Base-by-base conservation (phyloP, 1,284 basidiomycete species). In the Paramarasmius palmivorus region DNA sequence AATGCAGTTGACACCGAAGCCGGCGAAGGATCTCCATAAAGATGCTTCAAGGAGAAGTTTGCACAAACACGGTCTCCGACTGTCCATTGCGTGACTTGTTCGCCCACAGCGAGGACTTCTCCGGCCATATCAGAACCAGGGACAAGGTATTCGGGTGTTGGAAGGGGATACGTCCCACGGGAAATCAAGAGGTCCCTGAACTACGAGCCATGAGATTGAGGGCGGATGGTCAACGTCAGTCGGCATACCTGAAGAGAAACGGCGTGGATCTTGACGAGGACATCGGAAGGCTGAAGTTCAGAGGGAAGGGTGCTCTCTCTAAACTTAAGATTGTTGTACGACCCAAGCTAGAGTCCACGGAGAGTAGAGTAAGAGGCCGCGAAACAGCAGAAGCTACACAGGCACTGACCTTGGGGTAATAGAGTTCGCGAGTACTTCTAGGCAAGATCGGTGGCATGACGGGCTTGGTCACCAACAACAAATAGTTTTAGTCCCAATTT, bases 111-210 rank as follows among this genome's bases (percentile, higher is more conserved):
- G 36, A 83, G 66, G 46, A 88, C 71, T 61, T 84, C 80, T 8
- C 86, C 85, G 14, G 86, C 83, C 57, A 79, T 75, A 59, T 88
- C 86, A 4, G 84, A 86, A 62, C 75, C 71, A 1, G 84, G 83
- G 15, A 84, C 72, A 2, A 78, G 59, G 36, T 78, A 64, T 3
- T 63, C 59, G 26, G 55, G 59, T 41, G 56, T 46, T 14, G 41
- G 23, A 17, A 10, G 23, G 12, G 17, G 39, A 10, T 41, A 19
- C 39, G 23, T 41, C 12, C 29, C 29, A 32, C 12, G 29, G 12
- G 29, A 32, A 12, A 32, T 32, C 29, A 32, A 6, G 12, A 32
- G 29, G 12, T 32, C 29, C 29, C 29, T 32, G 29, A n/a, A n/a
- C n/a, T n/a, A n/a, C n/a, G n/a, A n/a, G n/a, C n/a, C n/a, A n/a